Evolutionary conservation across 441 rosid genomes (phyloP).

Genomic region (Euphorbia corollata): DNA sequence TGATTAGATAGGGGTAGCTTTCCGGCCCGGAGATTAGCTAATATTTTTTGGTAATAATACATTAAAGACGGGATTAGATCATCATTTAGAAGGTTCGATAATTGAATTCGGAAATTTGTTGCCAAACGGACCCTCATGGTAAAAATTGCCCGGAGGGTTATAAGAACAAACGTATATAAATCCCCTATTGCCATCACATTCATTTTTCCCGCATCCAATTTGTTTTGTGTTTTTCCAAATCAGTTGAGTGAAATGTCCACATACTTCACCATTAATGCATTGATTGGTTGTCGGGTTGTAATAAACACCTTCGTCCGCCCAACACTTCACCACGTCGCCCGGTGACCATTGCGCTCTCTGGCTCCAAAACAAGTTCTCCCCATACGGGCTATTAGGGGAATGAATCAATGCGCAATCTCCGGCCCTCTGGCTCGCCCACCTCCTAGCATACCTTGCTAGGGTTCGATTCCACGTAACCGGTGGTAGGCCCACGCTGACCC

Average conservation of each 20-base stretch:
- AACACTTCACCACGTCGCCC: conserved; percentile 27
- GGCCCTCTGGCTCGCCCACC: conserved; percentile 30
- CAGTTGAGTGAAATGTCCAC: conserved; percentile 62
- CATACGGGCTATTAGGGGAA: conserved; percentile 32
- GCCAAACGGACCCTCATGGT: conserved; percentile 37
- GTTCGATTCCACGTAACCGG: conserved; percentile 39
- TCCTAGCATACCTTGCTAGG: conserved; percentile 33
- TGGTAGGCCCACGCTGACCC: conserved; percentile 22
- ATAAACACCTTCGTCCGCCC: conserved; percentile 33
- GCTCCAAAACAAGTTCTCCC: conserved; percentile 56
- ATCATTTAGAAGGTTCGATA: conserved; percentile 15
- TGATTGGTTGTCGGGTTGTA: conserved; percentile 25
- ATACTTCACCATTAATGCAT: conserved; percentile 28
- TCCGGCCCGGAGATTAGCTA: background rate
- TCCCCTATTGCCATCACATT: conserved; percentile 27
- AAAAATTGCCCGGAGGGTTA: conserved; percentile 48
- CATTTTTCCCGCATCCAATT: conserved; percentile 37
- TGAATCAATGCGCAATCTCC: conserved; percentile 40
- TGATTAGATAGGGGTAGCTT: background rate
- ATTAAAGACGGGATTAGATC: background rate
- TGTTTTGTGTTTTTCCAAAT: conserved; percentile 32
- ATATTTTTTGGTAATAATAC: too few species aligned
- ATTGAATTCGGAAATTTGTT: conserved; percentile 14
- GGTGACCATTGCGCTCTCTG: conserved; percentile 34
- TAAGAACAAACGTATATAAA: conserved; percentile 39